Evolutionary conservation across 2,329 filamentous ascomycete species (phyloP).

Genomic region (Coniosporium tulheliwenetii): DNA sequence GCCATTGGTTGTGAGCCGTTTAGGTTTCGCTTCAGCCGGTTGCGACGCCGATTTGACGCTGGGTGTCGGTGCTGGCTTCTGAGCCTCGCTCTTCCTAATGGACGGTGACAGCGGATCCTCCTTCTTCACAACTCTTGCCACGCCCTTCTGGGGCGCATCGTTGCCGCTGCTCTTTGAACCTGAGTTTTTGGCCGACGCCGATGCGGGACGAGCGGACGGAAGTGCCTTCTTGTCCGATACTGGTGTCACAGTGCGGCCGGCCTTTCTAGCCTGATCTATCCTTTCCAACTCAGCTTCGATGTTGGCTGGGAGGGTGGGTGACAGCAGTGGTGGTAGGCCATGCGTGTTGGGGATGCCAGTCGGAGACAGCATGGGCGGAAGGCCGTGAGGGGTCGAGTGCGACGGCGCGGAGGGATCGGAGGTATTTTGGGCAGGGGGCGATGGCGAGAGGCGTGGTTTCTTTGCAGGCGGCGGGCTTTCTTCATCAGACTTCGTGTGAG

Average conservation of each 20-base stretch:
- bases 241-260: slow-evolving; percentile 5
- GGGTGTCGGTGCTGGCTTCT: slow-evolving; percentile 13
- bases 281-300: slow-evolving; percentile 37
- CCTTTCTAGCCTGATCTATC: slow-evolving; percentile 15
- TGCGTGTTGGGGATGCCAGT: slow-evolving; percentile 24
- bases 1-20: neutral
- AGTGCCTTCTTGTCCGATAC: too few species aligned
- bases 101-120: slow-evolving; percentile 2
- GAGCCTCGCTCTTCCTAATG: slow-evolving; percentile 9
- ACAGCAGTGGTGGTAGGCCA: slow-evolving; percentile 37
- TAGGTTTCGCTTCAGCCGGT: slow-evolving; percentile 5
- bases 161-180: neutral
- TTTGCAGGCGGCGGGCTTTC: slow-evolving; percentile 18
- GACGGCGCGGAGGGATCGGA: slow-evolving; percentile 14
- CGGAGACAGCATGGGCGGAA: slow-evolving; percentile 14
- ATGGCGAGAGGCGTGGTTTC: slow-evolving; percentile 23
- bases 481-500: slow-evolving; percentile 1
- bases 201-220: neutral
- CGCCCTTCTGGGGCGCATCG: slow-evolving; percentile 1
- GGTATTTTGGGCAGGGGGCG: slow-evolving; percentile 17
- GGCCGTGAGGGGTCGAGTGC: slow-evolving; percentile 5
- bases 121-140: slow-evolving; percentile 7
- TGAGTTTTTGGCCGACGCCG: neutral
- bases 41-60: slow-evolving; percentile 9
- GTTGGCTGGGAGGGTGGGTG: slow-evolving; percentile 39